These are phyloP conservation scores for Fusarium sp. DNA, from an alignment of 2,329 filamentous ascomycete genomes.

Conservation along the genomic window DNA sequence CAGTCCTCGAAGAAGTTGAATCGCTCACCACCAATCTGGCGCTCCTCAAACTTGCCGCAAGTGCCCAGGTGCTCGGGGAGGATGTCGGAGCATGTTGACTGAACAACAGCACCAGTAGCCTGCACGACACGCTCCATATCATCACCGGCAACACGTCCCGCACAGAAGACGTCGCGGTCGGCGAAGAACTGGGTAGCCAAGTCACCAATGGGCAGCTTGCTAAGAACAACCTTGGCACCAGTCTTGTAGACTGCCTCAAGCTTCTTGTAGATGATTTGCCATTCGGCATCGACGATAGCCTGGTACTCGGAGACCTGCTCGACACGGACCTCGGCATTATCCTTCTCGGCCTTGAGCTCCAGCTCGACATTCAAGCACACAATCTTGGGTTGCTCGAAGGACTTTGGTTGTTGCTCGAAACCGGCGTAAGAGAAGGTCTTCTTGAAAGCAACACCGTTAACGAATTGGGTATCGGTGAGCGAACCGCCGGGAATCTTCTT, in stretches of 20 bases:
- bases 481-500: conserved; percentile 99
- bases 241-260: conserved; percentile 94
- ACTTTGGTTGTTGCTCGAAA: conserved; percentile 99
- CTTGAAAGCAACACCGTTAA: conserved; percentile 99
- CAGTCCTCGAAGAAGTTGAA: conserved; percentile 99
- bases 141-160: conserved; percentile 88
- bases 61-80: conserved; percentile 88
- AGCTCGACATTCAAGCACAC: conserved; percentile 98
- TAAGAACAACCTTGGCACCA: conserved; percentile 96
- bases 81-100: conserved; percentile 98
- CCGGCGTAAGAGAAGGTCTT: conserved; percentile 99
- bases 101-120: conserved; percentile 90
- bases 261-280: conserved; percentile 99
- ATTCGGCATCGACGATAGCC: conserved; percentile 98
- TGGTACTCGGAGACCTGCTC: conserved; percentile 99
- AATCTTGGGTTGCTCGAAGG: conserved; percentile 93
- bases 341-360: conserved; percentile 98
- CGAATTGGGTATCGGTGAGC: conserved; percentile 94
- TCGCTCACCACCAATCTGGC: conserved; percentile 95
- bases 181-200: conserved; percentile 98
- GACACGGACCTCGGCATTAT: conserved; percentile 97
- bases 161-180: conserved; percentile 98
- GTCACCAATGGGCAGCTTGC: conserved; percentile 97
- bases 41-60: conserved; percentile 92
- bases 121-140: conserved; percentile 97